phyloP scores from a whole-genome alignment of 2,329 filamentous ascomycete species.

The Balansia obtecta region DNA sequence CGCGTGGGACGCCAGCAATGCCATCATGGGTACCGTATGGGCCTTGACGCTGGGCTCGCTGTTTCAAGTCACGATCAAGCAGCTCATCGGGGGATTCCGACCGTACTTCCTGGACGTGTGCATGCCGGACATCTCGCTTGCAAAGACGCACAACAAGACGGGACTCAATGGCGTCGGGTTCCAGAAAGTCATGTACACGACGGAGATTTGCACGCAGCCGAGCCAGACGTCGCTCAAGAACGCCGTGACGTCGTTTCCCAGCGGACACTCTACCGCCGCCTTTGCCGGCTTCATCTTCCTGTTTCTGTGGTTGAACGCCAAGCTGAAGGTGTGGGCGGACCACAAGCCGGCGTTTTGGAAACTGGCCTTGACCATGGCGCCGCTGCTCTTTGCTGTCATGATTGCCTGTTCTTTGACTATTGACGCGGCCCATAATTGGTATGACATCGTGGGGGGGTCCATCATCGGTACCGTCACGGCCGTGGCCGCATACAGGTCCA shows the following conservation, averaged over 20 bases:
- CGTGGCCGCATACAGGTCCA: constrained; percentile 50
- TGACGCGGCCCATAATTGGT: constrained; percentile 57
- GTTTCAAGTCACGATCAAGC: constrained; percentile 57
- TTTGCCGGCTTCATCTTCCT: constrained; percentile 53
- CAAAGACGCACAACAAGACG: constrained; percentile 25
- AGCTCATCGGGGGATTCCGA: constrained; percentile 50
- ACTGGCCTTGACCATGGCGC: constrained; percentile 42
- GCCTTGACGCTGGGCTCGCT: constrained; percentile 44
- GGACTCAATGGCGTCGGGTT: constrained; percentile 37
- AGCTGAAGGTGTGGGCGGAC: constrained; percentile 57
- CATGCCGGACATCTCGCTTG: constrained; percentile 39
- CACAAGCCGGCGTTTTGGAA: constrained; percentile 59
- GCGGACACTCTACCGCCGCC: constrained; percentile 53
- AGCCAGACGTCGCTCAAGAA: constrained; percentile 44
- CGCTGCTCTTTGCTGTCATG: constrained; percentile 46
- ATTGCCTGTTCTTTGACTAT: constrained; percentile 51
- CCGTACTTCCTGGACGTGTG: constrained; percentile 55
- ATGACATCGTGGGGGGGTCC: constrained; percentile 53
- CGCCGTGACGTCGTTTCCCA: constrained; percentile 53
- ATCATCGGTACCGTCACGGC: constrained; percentile 52
- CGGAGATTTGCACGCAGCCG: constrained; percentile 45
- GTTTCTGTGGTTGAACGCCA: constrained; percentile 57
- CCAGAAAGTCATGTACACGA: constrained; percentile 49
- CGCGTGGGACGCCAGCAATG: constrained; percentile 50
- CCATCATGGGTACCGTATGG: constrained; percentile 48